A percentile compares a stretch with the other conserved stretches of the same genome.
phyloP scores from a whole-genome alignment of 2,329 filamentous ascomycete species.

The Talaromyces rugulosus region DNA sequence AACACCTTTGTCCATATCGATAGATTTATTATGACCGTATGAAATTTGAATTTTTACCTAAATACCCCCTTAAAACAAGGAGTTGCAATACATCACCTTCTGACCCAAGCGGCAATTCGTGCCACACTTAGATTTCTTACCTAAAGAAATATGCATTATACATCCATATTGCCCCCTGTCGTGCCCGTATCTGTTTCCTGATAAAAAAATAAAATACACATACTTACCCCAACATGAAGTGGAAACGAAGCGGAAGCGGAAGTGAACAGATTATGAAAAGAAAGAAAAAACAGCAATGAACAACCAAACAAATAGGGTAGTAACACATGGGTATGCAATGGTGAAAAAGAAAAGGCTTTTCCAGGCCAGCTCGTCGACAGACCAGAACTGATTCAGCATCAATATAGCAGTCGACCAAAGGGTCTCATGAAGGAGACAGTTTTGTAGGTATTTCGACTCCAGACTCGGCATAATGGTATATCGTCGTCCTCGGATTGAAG shows the following conservation, averaged over 20 bases:
- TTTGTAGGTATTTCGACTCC: not conserved
- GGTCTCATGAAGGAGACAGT: not conserved
- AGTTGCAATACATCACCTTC: not conserved
- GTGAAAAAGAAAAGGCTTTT: constrained; percentile 11
- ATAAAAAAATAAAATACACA: constrained; percentile 26
- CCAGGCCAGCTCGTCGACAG: not conserved
- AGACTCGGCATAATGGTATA: not conserved
- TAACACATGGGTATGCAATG: constrained; percentile 15
- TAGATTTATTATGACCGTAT: not conserved
- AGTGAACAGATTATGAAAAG: not conserved
- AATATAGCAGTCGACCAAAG: not conserved
- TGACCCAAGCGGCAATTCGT: not conserved
- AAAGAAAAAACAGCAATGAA: constrained; percentile 18
- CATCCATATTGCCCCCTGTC: not conserved
- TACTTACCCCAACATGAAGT: constrained; percentile 37
- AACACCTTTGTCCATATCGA: not conserved
- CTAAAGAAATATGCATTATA: constrained; percentile 6
- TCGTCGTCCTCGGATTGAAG: constrained; percentile 3
- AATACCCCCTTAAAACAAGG: not conserved
- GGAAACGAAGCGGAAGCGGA: constrained; percentile 14
- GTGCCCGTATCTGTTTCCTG: constrained; percentile 20
- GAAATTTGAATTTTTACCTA: not conserved
- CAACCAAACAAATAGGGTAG: constrained; percentile 21
- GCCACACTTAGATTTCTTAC: constrained; percentile 6
- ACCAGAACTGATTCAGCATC: not conserved